Conservation (phyloP, 2,329 filamentous ascomycete species). For the Chrysoporthe austroafricana region DNA sequence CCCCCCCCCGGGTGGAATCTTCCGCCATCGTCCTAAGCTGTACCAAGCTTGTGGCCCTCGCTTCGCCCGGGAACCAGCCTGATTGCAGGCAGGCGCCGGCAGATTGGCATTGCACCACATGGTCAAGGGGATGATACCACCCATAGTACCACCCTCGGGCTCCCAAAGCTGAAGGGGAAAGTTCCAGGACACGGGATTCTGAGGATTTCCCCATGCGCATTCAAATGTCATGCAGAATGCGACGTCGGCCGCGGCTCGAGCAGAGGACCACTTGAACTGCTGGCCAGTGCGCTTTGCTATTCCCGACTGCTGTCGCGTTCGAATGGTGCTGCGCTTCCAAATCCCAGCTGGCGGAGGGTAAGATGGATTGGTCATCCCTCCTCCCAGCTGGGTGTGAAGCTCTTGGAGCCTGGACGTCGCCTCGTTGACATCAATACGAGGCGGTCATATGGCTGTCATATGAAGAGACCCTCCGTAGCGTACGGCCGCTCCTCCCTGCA, state of each 20-base stretch:
- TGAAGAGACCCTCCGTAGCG: not conserved
- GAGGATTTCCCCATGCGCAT: not conserved
- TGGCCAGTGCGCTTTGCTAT: constrained; percentile 4
- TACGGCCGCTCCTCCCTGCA: not conserved
- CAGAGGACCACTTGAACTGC: not conserved
- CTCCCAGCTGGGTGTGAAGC: not conserved
- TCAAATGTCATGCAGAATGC: not conserved
- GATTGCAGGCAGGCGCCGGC: not conserved
- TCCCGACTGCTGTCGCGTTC: not conserved
- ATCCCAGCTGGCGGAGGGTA: not conserved
- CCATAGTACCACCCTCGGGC: not conserved
- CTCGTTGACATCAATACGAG: constrained; percentile 6
- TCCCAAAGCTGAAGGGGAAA: not conserved
- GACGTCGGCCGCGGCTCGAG: not conserved
- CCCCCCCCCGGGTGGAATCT: not conserved
- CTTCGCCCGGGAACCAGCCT: not conserved
- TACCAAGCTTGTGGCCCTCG: not conserved
- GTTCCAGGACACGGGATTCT: not conserved
- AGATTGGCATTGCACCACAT: not conserved
- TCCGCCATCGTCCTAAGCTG: not conserved
- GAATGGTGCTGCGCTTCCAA: not conserved
- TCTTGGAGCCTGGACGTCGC: constrained; percentile 1
- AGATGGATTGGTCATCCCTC: not conserved
- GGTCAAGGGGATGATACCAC: not conserved
- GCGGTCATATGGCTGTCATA: constrained; percentile 3